Evolutionary conservation across 441 rosid genomes (phyloP).

Genomic region (Erysimum pusillum): DNA sequence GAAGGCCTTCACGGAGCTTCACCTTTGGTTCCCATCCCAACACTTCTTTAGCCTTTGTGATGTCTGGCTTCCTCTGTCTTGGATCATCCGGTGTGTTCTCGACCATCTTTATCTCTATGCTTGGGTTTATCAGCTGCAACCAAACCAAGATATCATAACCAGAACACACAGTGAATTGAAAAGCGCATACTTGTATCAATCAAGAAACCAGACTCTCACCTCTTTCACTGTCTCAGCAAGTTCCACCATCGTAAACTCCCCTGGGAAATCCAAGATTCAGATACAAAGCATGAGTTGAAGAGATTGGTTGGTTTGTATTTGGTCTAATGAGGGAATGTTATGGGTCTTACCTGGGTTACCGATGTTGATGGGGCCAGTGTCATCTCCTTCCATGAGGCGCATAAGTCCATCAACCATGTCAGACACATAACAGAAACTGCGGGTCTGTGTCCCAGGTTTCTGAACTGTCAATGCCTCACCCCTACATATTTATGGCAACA

Average conservation of each 20-base stretch:
- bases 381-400: constrained; percentile 78
- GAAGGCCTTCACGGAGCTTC: constrained; percentile 73
- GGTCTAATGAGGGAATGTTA: background rate
- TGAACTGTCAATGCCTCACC: constrained; percentile 78
- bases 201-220: constrained; percentile 50
- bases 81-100: constrained; percentile 89
- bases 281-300: constrained; percentile 1
- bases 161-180: background rate
- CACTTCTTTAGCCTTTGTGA: constrained; percentile 68
- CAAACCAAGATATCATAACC: constrained; percentile 5
- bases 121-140: constrained; percentile 69
- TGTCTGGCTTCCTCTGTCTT: constrained; percentile 77
- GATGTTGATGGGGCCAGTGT: constrained; percentile 80
- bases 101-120: constrained; percentile 65
- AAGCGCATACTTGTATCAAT: background rate
- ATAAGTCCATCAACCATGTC: constrained; percentile 85
- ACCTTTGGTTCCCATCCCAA: constrained; percentile 85
- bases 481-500: background rate
- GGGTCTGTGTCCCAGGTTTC: constrained; percentile 76
- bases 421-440: constrained; percentile 79
- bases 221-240: constrained; percentile 78
- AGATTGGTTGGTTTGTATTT: background rate
- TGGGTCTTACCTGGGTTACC: constrained; percentile 69
- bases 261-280: constrained; percentile 40
- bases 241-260: constrained; percentile 79